phyloP scores from a whole-genome alignment of 2,329 filamentous ascomycete species.

The Fusarium globosum region DNA sequence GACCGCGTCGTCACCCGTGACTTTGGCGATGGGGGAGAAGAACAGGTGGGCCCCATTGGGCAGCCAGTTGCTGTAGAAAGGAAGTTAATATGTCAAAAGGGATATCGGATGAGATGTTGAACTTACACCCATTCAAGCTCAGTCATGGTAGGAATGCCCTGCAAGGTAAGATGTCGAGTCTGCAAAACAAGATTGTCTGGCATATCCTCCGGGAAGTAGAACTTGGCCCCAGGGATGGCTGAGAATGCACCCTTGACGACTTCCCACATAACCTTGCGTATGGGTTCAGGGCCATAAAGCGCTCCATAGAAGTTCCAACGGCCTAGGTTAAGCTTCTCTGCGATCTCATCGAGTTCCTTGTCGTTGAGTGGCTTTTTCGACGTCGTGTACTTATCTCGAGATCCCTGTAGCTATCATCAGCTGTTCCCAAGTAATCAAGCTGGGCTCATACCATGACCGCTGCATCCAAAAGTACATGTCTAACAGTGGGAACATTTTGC shows the following conservation, averaged over 20 bases:
- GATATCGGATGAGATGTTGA: fast-evolving
- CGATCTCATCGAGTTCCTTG: conserved; percentile 25
- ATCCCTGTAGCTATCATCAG: not conserved
- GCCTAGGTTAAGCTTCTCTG: conserved; percentile 32
- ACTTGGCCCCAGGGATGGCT: conserved; percentile 34
- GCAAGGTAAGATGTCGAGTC: conserved; percentile 26
- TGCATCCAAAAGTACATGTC: conserved; percentile 35
- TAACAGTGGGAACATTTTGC: conserved; percentile 36
- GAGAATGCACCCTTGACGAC: conserved; percentile 32
- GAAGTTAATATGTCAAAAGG: fast-evolving
- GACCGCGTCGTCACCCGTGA: conserved; percentile 28
- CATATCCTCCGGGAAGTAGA: conserved; percentile 38
- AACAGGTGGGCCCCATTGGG: conserved; percentile 39
- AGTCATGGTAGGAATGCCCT: conserved; percentile 29
- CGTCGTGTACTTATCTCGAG: conserved; percentile 14
- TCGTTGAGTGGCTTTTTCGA: conserved; percentile 19
- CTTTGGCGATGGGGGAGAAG: conserved; percentile 40
- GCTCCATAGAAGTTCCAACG: conserved; percentile 42
- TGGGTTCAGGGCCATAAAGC: conserved; percentile 32
- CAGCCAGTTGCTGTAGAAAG: conserved; percentile 12
- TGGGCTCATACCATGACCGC: conserved; percentile 23
- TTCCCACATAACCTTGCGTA: conserved; percentile 30
- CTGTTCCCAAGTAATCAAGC: not conserved
- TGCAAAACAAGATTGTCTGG: conserved; percentile 30
- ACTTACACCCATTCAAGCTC: conserved; percentile 41